Conservation (phyloP, 192 early-diverging fungal genomes). For the Mortierella alpina region DNA sequence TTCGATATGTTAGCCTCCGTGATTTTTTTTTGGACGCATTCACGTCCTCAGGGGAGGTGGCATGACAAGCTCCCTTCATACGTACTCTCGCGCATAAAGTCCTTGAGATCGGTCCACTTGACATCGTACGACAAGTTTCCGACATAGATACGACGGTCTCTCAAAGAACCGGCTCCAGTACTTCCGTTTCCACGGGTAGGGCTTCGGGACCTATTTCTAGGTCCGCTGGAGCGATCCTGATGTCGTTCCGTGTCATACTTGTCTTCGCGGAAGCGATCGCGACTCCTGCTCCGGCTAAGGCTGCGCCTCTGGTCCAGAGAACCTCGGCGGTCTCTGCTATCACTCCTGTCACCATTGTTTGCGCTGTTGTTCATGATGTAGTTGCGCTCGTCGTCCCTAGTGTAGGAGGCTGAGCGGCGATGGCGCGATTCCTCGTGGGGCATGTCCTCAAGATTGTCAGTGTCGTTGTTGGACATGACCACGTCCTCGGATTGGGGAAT, state of each 20-base stretch:
- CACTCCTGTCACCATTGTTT: not conserved
- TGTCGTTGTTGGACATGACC: constrained; percentile 15
- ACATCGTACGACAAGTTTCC: constrained; percentile 85
- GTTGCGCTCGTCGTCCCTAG: not conserved
- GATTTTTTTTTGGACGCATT: no score
- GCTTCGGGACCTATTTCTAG: constrained; percentile 35
- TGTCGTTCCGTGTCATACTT: constrained; percentile 32
- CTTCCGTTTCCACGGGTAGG: constrained; percentile 3
- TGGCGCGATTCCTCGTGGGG: constrained; percentile 30
- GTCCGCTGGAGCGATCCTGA: constrained; percentile 3
- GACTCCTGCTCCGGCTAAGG: constrained; percentile 4
- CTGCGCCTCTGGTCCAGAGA: constrained; percentile 25
- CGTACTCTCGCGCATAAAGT: constrained; percentile 82
- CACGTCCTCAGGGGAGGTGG: no score
- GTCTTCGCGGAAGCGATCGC: constrained; percentile 24
- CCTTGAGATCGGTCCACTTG: constrained; percentile 80
- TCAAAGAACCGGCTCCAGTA: constrained; percentile 6
- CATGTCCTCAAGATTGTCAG: constrained; percentile 22
- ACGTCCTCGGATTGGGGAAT: constrained; percentile 7
- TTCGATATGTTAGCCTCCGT: no score
- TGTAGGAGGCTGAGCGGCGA: constrained; percentile 24
- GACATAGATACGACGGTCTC: constrained; percentile 81
- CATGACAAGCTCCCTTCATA: not conserved
- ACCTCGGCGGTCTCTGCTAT: constrained; percentile 13
- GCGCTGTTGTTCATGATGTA: not conserved